Evolutionary conservation across 805 yeast genomes (phyloP), one percentile per base, ranked within the genome.

Genomic region (Candida nanaspora): DNA sequence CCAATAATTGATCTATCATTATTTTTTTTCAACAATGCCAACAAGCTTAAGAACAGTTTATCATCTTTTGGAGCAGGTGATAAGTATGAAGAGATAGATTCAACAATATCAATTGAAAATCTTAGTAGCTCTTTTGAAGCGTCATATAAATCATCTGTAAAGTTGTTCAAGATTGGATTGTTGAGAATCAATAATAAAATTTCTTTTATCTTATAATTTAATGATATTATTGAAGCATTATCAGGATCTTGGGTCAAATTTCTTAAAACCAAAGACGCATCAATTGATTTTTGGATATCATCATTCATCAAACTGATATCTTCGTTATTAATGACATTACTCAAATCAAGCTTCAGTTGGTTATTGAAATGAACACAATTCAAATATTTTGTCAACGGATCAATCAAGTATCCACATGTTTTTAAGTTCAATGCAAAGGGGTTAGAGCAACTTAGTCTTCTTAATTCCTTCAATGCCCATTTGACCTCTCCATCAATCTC

Each of bases 171-270:
- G 43, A 85, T 65, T 11, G 73, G 66, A 25, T 52, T 55, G 35
- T 53, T 66, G 32, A 72, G 57, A 6, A 79, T 69, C 35, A 62
- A 63, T 44, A 74, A 72, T 34, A 84, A 69, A 16, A 60, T 54
- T 32, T 57, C 58, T 38, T 50, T 50, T 11, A 60, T 46, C 32
- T 41, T 42, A 18, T 63, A 60, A 42, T 72, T 65, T 50, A 73
- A 68, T 1, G 91, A 83, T 46, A 93, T 63, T 53, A 81, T 69
- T 56, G 84, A 87, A 33, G 95, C 93, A 52, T 86, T 84, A 35
- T 74, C 82, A 11, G 84, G 73, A 57, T 88, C 96, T 56, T 91
- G 95, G 2, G 86, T 76, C 35, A 86, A 63, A 59, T 93, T 93
- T 54, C 98, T 72, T 42, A 93, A 65, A 16, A 85, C 75, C 33